A percentile compares a stretch with the other conserved stretches of the same genome.
Conservation (phyloP, 176 grass and related monocot genomes). For the Carex scoparia region DNA sequence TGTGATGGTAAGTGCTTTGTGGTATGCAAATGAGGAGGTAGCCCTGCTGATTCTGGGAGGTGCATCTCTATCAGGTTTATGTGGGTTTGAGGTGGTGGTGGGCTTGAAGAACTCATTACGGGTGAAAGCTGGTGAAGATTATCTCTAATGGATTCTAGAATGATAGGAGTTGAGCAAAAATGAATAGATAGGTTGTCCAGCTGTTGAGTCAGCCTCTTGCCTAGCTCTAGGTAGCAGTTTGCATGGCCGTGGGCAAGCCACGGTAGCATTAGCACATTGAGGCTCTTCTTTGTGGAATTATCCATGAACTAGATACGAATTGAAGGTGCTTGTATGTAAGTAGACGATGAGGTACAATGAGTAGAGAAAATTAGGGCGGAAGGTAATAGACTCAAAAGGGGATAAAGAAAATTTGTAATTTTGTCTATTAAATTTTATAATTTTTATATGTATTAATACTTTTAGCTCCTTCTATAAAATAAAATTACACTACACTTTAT, state of each 20-base stretch:
- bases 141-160: constrained; percentile 28
- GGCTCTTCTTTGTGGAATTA: too few relatives aligned
- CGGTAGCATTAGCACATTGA: constrained; percentile 54
- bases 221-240: constrained; percentile 58
- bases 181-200: constrained; percentile 28
- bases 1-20: constrained; percentile 44
- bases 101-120: background rate
- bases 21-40: constrained; percentile 48
- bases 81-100: background rate
- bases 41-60: constrained; percentile 32
- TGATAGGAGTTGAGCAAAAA: constrained; percentile 60
- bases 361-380: too few relatives aligned
- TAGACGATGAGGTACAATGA: too few relatives aligned
- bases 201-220: constrained; percentile 24
- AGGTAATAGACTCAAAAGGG: too few relatives aligned
- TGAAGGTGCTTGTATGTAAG: too few relatives aligned
- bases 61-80: constrained; percentile 43
- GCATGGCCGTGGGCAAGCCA: constrained; percentile 76
- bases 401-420: too few relatives aligned
- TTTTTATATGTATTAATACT: too few relatives aligned
- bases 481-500: too few relatives aligned
- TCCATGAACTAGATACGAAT: too few relatives aligned
- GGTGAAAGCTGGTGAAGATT: background rate
- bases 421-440: too few relatives aligned
- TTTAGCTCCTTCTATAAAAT: too few relatives aligned